phyloP scores from a whole-genome alignment of 169 alveolate species.

The Cyclospora cayetanensis region DNA sequence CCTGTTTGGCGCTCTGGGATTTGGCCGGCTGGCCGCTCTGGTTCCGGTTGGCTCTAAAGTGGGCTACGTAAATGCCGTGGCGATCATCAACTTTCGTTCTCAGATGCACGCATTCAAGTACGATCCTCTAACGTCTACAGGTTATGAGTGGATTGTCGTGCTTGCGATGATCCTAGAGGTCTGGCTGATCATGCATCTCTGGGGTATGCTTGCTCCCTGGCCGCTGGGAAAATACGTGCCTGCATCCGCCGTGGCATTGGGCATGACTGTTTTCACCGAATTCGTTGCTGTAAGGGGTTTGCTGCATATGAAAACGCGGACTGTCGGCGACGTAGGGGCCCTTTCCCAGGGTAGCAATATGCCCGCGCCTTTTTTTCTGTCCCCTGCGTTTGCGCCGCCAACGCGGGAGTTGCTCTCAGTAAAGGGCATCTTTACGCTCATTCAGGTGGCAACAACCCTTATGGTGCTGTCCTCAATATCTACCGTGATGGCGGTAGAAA shows the following conservation, averaged over 20 bases:
- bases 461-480: constrained; percentile 45
- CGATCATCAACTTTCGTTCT: constrained; percentile 40
- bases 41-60: constrained; percentile 55
- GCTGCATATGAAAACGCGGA: background rate
- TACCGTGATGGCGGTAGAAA: constrained; percentile 32
- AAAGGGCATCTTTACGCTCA: background rate
- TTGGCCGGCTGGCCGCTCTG: background rate
- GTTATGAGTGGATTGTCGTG: constrained; percentile 51
- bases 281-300: background rate
- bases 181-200: constrained; percentile 22
- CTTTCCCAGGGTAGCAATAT: background rate
- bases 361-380: constrained; percentile 11
- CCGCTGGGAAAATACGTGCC: background rate
- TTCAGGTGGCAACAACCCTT: constrained; percentile 23
- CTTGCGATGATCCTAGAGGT: constrained; percentile 3
- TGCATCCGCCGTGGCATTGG: constrained; percentile 52
- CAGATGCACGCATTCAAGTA: constrained; percentile 30
- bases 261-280: constrained; percentile 17
- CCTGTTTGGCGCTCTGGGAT: constrained; percentile 11
- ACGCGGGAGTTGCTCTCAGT: background rate
- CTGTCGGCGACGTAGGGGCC: constrained; percentile 26
- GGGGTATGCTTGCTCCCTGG: background rate
- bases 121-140: constrained; percentile 59
- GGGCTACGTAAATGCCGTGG: constrained; percentile 58
- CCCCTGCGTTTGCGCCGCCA: background rate